Evolutionary conservation across 352 stramenopile genomes (phyloP), one percentile per base, ranked within the genome.

Genomic region (Globisporangium viniferum): DNA sequence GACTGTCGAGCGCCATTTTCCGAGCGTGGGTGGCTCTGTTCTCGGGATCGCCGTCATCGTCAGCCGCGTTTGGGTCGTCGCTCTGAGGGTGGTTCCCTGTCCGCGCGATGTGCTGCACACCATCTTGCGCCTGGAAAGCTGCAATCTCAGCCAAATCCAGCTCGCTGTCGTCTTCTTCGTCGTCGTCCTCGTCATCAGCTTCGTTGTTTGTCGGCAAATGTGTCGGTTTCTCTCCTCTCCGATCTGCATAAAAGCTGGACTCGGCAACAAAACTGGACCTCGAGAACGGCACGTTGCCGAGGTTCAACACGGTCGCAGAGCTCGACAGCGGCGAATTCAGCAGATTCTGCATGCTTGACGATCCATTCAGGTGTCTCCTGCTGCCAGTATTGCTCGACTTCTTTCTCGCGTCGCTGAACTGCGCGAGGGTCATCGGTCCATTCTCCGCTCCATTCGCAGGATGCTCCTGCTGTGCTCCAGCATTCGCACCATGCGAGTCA

Each of bases 1-100:
- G 54, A 20, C 73, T 76, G 22, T 90, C 78, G 1, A 90, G 70
- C 14, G 80, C 76, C 33, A 78, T 79, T 65, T 79, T 88, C 2
- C 75, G 70, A 24, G 79, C 79, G 20, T 48, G 54, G 1, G 69
- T 81, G 9, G 62, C 53, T 1, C 41, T 53, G 31, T 49, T 33
- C 46, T 22, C 67, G 62, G 9, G 8, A 2, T 62, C 53, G 22
- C n/a, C 54, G 14, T 33, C 53, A 41, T 8, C 3, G 24, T 2
- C 31, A 22, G 39, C 5, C 29, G 29, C 62, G 36, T 12, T 66
- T 51, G 73, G 62, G n/a, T 51, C 46, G 24, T 54, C 27, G 0
- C 14, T 35, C 20, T 20, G 35, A 54, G 39, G 27, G n/a, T 57
- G 53, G 18, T 51, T 69, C 10, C 7, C 64, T 31, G 14, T 48